Conservation (phyloP, 306 rosid genomes). For the Sicyos baderoa region DNA sequence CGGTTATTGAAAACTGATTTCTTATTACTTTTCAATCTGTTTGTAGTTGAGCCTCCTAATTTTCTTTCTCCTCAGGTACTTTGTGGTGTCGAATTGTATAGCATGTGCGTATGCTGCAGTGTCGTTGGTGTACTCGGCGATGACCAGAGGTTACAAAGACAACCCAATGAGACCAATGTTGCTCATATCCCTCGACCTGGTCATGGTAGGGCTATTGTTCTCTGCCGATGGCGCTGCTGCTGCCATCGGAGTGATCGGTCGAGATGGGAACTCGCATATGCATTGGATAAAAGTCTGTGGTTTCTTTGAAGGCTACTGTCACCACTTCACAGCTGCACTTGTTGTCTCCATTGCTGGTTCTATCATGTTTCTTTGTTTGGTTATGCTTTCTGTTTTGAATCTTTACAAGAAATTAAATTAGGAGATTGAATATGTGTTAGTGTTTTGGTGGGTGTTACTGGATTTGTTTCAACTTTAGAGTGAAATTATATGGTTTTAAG, state of each 20-base stretch:
- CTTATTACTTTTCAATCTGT: neutral
- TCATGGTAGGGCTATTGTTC: slow-evolving; percentile 34
- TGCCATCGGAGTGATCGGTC: slow-evolving; percentile 43
- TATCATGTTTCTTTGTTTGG: slow-evolving; percentile 33
- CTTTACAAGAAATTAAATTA: slow-evolving; percentile 26
- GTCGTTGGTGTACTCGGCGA: slow-evolving; percentile 25
- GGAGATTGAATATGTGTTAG: neutral
- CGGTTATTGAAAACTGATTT: too few relatives aligned
- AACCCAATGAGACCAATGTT: slow-evolving; percentile 6
- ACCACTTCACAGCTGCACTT: slow-evolving; percentile 37
- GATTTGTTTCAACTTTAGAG: slow-evolving; percentile 6
- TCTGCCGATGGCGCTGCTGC: slow-evolving; percentile 53
- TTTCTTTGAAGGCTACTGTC: slow-evolving; percentile 41
- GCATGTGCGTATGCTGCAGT: slow-evolving; percentile 49
- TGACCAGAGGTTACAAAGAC: slow-evolving; percentile 23
- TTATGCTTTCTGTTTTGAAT: slow-evolving; percentile 31
- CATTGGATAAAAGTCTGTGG: slow-evolving; percentile 55
- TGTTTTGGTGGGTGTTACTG: neutral
- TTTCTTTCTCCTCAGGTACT: slow-evolving; percentile 31
- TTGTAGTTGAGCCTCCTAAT: neutral
- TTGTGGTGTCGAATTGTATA: slow-evolving; percentile 48
- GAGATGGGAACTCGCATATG: slow-evolving; percentile 45
- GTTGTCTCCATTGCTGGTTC: slow-evolving; percentile 42
- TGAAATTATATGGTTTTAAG: neutral
- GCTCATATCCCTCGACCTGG: slow-evolving; percentile 30